phyloP scores from a whole-genome alignment of 73 alveolate species.

The Paramecium caudatum region DNA sequence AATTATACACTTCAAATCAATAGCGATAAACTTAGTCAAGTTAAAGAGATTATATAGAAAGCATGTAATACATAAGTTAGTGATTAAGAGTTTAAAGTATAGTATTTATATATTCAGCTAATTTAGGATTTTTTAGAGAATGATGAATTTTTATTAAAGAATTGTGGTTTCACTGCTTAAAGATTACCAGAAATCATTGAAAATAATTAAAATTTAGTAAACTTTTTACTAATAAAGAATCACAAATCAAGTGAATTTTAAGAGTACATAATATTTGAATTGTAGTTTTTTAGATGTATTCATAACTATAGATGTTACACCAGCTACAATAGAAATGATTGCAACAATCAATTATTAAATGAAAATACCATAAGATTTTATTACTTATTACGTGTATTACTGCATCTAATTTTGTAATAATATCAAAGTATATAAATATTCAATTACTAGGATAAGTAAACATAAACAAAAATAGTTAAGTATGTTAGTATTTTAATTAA shows the following conservation, averaged over 20 bases:
- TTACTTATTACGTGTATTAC: constrained; percentile 31
- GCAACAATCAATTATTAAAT: constrained; percentile 10
- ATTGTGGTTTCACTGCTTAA: constrained; percentile 31
- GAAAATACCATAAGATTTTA: constrained; percentile 45
- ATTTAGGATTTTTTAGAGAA: constrained; percentile 47
- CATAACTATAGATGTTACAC: constrained; percentile 32
- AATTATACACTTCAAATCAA: constrained; percentile 34
- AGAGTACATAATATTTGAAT: constrained; percentile 1
- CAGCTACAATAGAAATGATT: constrained; percentile 37
- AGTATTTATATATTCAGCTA: neutral
- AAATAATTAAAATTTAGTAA: neutral
- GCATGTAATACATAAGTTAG: constrained; percentile 19
- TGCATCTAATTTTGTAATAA: constrained; percentile 38
- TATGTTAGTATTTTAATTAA: constrained; percentile 18
- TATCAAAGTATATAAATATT: neutral
- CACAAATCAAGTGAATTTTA: neutral
- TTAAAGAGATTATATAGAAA: constrained; percentile 38
- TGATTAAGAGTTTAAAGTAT: constrained; percentile 34
- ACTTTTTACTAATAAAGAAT: neutral
- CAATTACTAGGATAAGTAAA: neutral
- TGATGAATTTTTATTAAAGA: constrained; percentile 30
- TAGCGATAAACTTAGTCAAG: constrained; percentile 37
- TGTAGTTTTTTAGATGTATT: constrained; percentile 47
- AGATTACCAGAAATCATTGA: constrained; percentile 42
- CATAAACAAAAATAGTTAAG: constrained; percentile 16